Conservation (phyloP, 768 basidiomycete genomes). For the Phylloporus arenicola region DNA sequence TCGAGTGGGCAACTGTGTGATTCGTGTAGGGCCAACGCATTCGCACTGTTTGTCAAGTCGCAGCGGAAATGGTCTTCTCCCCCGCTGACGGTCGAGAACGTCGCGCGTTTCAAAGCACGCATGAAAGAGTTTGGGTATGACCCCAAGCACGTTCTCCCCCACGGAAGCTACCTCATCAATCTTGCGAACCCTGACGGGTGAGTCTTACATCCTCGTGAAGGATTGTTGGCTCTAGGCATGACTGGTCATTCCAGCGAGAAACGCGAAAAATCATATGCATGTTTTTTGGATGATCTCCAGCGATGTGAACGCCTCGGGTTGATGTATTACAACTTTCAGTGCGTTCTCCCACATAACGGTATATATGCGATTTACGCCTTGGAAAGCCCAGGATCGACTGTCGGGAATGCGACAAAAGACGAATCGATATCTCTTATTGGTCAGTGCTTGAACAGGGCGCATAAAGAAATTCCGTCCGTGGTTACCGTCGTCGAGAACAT, state of each 20-base stretch:
- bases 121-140: constrained; percentile 60
- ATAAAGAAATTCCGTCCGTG: constrained; percentile 52
- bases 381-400: constrained; percentile 75
- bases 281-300: constrained; percentile 78
- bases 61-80: constrained; percentile 78
- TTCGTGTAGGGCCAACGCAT: constrained; percentile 61
- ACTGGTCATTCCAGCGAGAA: constrained; percentile 42
- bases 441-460: constrained; percentile 68
- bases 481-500: constrained; percentile 78
- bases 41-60: constrained; percentile 80
- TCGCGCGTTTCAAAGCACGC: constrained; percentile 54
- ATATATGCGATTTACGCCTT: neutral
- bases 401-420: constrained; percentile 57
- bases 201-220: constrained; percentile 21
- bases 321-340: constrained; percentile 82
- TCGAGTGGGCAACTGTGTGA: no score
- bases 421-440: constrained; percentile 63
- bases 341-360: constrained; percentile 23
- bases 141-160: constrained; percentile 62
- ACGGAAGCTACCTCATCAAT: constrained; percentile 84
- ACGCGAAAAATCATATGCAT: constrained; percentile 65
- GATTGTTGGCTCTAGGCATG: neutral
- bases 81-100: constrained; percentile 46
- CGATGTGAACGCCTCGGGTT: constrained; percentile 76
- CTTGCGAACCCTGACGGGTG: constrained; percentile 75